phyloP scores from a whole-genome alignment of 1,284 basidiomycete genomes.

The Tylopilus microsporus region DNA sequence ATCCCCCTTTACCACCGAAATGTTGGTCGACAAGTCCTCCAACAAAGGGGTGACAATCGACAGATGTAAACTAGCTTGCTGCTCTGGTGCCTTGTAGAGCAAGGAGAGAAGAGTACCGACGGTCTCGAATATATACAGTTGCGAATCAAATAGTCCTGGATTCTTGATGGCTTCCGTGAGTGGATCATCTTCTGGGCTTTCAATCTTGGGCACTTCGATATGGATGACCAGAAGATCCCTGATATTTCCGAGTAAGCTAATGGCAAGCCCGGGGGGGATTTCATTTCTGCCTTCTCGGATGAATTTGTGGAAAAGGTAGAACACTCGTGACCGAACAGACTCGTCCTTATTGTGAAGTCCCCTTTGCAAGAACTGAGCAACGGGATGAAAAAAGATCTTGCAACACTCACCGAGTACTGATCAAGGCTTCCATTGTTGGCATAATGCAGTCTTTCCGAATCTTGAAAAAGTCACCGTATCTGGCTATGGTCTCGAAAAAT shows the following conservation, averaged over 20 bases:
- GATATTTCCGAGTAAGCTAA: constrained; percentile 70
- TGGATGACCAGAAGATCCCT: constrained; percentile 66
- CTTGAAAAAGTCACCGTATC: constrained; percentile 97
- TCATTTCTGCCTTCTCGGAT: constrained; percentile 82
- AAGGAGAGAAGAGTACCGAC: constrained; percentile 82
- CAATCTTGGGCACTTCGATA: constrained; percentile 62
- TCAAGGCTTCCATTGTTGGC: constrained; percentile 84
- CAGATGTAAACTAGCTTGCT: constrained; percentile 69
- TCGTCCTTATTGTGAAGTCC: constrained; percentile 82
- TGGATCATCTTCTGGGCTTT: constrained; percentile 62
- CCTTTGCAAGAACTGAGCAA: constrained; percentile 40
- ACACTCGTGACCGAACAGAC: constrained; percentile 74
- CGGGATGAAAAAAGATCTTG: background rate
- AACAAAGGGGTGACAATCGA: constrained; percentile 81
- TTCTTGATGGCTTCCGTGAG: constrained; percentile 78
- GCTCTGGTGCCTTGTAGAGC: constrained; percentile 63
- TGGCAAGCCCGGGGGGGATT: constrained; percentile 70
- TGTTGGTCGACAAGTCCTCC: constrained; percentile 67
- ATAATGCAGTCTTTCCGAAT: constrained; percentile 82
- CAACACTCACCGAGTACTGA: constrained; percentile 67
- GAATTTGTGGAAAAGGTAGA: constrained; percentile 92
- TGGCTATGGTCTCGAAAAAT: constrained; percentile 88
- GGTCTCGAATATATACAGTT: constrained; percentile 94
- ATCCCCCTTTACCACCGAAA: constrained; percentile 54
- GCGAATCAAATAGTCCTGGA: constrained; percentile 78